Evolutionary conservation across 805 yeast species (phyloP), one percentile per base, ranked within the genome.

Genomic region (Wickerhamiella cacticola): DNA sequence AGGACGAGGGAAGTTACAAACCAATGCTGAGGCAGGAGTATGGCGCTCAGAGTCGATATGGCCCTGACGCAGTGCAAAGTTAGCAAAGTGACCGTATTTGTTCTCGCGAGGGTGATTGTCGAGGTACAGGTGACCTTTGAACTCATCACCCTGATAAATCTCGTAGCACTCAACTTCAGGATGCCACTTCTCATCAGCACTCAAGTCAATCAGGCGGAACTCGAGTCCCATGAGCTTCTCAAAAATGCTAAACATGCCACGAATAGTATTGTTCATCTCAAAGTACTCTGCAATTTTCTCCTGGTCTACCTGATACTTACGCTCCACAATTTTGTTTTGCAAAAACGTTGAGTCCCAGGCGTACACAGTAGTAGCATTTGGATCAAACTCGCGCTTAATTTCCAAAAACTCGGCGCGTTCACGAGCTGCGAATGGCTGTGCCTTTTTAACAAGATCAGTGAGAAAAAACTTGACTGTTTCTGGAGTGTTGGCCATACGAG

Each of bases 21-120:
- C 92, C 52, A 85, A 68, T 0, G 87, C 82, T 5, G 92, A 80
- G 0, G 79, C 79, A 1, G 94, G 92, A 52, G 74, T 71, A 58
- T 80, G 73, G 56, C 21, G 26, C 10, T 33, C 39, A 5, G 21
- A 10, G n/a, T 44, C 44, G 18, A 42, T 28, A 25, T 45, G 45
- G 41, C 51, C 53, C 26, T 38, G 45, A 5, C 26, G 24, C 41
- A 48, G 23, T 2, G 42, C 45, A 26, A 85, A 84, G 60, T 81
- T 81, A 5, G 95, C 95, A 39, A 94, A 94, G 62, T 85, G 95
- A 1, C 87, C 83, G 64, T 82, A 85, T 63, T 85, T 85, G 56
- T 89, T 89, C 49, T 79, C 81, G 59, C 95, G 74, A 54, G 94
- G 94, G 62, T 82, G 88, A 58, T 84, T 66, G 62, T 85, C 95